Evolutionary conservation across 768 basidiomycete genomes (phyloP), one percentile per base, ranked within the genome.

Genomic region (Brasilioporus rufonigricans): DNA sequence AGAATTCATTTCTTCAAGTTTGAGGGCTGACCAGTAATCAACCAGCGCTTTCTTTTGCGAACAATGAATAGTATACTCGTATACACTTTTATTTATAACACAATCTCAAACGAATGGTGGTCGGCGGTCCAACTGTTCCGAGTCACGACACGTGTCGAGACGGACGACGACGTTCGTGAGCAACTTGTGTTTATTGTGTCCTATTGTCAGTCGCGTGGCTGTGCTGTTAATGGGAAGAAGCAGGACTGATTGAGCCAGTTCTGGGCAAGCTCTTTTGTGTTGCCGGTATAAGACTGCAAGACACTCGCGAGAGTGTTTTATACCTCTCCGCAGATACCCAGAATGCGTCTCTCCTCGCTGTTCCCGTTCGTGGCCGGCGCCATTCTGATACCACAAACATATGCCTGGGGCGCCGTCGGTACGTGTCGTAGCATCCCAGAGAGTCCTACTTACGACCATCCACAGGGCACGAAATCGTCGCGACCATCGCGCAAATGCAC

Each of bases 401-500:
- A 60, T 24, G 76, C 73, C 31, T 78, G 77, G 77, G 77, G 77
- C 23, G 67, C 65, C 11, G 77, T 74, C 14, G 73, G 73, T 74
- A 47, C 43, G 68, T 45, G 39, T 51, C 21, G 5, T 26, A 27
- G 26, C 19, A 27, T 35, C 18, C 14, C 7, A 29, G 2, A 0
- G 7, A 13, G n/a, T 16, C 21, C n/a, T 11, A 16, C 51, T 60
- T 18, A 59, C 21, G 7, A 12, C 16, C 5, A 5, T 5, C 19
- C 23, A 27, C 24, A 85, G 93, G 95, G 4, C 95, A 98, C 63
- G 90, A 97, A 75, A 86, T 97, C 31, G 83, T 93, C 6, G 95
- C 94, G 1, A 96, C 94, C 5, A 89, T 98, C 53, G 96, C 96
- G 1, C 89, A 98, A 68, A 91, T 95, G 55, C 84, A 97, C 68